phyloP scores from a whole-genome alignment of 2,329 filamentous ascomycete species.

The Fusarium abutilonis region DNA sequence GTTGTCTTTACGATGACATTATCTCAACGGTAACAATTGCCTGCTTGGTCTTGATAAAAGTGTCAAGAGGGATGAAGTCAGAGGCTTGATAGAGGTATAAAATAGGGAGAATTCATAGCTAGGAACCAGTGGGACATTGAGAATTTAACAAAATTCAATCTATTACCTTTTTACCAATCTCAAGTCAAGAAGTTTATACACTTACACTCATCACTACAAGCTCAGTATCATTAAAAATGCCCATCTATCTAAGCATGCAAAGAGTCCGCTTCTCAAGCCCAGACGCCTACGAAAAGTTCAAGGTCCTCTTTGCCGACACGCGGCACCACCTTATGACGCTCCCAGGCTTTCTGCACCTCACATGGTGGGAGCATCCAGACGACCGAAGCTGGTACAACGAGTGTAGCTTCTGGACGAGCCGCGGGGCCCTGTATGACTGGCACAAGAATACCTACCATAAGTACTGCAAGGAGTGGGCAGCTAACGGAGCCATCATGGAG shows the following conservation, averaged over 20 bases:
- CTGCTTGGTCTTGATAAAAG: background rate
- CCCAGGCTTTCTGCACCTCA: constrained; percentile 17
- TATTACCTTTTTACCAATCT: background rate
- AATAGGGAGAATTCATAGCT: background rate
- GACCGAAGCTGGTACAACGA: constrained; percentile 27
- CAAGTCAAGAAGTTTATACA: background rate
- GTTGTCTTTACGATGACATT: background rate
- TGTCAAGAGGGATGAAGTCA: background rate
- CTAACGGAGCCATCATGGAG: constrained; percentile 35
- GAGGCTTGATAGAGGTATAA: background rate
- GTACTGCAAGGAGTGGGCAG: constrained; percentile 29
- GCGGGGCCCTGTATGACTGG: constrained; percentile 25
- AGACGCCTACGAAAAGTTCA: constrained; percentile 27
- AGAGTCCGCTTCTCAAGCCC: constrained; percentile 27
- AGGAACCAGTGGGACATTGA: background rate
- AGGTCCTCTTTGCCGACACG: constrained; percentile 28
- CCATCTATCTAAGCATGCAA: constrained; percentile 24
- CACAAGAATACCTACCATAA: constrained; percentile 36
- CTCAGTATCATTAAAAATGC: background rate
- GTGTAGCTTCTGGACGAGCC: constrained; percentile 34
- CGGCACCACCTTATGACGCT: constrained; percentile 26
- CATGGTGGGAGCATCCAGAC: constrained; percentile 27
- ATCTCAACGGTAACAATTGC: constrained; percentile 10
- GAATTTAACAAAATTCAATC: background rate
- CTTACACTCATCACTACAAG: background rate